Evolutionary conservation across 441 rosid genomes (phyloP), one percentile per base, ranked within the genome.

Genomic region (Aleurites moluccanus): DNA sequence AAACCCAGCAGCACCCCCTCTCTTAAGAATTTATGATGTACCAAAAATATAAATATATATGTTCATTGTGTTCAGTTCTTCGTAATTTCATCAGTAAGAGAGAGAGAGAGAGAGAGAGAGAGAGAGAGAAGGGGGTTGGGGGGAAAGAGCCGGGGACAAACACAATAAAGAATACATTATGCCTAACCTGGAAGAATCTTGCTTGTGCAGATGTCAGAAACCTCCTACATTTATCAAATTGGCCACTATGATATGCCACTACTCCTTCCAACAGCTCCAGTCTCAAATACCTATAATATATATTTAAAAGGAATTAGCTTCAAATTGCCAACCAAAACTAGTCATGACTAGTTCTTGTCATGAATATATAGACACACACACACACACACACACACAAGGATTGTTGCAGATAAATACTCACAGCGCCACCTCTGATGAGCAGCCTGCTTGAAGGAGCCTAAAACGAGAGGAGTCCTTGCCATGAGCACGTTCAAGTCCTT

Each of bases 211-310:
- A 90, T 72, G 78, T 81, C 80, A 94, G 81, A 59, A 87, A 80
- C 76, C 75, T 86, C 79, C 81, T 78, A 66, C 92, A 86, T 76
- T 88, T 84, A 61, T 87, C 93, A 53, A 85, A 27, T 78, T 87
- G 90, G 72, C 96, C 94, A 75, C 74, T 88, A 83, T 94, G 97
- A 87, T 88, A 94, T 73, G 98, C 96, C 68, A 92, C 94, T 62
- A 94, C 93, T 53, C 91, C 99, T 86, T 94, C 98, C 81, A 94
- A 83, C 80, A 94, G 84, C 88, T 94, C 98, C 74, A 94, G 76
- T 78, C 97, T 88, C 85, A 92, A 73, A 81, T 88, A 88, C 73
- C 99, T 94, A 77, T 10, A 79, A 72, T 65, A 74, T 21, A 53
- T 5, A 72, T 25, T 55, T 52, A 47, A 64, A 67, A 59, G 38